Percentiles rank a stretch among this genome's conserved stretches.
Conservation (phyloP, 305 asterid species). For the Fraxinus nigra region DNA sequence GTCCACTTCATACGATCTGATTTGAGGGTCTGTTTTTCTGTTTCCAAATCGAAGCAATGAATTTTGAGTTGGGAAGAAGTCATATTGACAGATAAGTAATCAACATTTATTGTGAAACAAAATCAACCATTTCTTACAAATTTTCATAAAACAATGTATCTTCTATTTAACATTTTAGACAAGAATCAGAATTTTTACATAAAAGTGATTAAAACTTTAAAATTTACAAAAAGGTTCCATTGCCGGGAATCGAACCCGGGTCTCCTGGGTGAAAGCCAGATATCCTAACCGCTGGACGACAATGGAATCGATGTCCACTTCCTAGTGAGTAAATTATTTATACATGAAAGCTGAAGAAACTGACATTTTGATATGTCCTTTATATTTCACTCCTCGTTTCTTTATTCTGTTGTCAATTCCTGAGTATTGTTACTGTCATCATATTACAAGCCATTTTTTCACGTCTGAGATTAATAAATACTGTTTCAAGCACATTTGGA, state of each 20-base stretch:
- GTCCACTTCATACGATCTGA: not conserved
- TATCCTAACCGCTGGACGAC: constrained; percentile 54
- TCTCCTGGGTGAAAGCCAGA: constrained; percentile 64
- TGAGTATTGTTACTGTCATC: not conserved
- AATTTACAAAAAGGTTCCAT: not conserved
- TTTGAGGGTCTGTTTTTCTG: not conserved
- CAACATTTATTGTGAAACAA: not conserved
- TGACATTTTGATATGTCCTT: not conserved
- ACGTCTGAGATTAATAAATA: not conserved
- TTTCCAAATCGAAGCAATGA: not conserved
- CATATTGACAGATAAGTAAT: not conserved
- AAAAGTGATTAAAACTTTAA: not conserved
- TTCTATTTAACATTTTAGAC: not conserved
- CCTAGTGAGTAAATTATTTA: no score
- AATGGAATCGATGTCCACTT: not conserved
- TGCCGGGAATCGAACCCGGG: constrained; percentile 63
- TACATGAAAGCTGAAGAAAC: not conserved
- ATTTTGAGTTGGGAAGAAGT: not conserved
- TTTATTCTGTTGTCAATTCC: not conserved
- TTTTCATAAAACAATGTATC: not conserved
- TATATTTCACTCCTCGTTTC: not conserved
- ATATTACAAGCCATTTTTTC: not conserved
- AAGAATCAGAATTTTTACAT: not conserved
- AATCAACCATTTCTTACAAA: not conserved
- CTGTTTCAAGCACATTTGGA: not conserved